Evolutionary conservation across 192 early-diverging fungal species (phyloP).

Genomic region (Backusella tuberculispora): DNA sequence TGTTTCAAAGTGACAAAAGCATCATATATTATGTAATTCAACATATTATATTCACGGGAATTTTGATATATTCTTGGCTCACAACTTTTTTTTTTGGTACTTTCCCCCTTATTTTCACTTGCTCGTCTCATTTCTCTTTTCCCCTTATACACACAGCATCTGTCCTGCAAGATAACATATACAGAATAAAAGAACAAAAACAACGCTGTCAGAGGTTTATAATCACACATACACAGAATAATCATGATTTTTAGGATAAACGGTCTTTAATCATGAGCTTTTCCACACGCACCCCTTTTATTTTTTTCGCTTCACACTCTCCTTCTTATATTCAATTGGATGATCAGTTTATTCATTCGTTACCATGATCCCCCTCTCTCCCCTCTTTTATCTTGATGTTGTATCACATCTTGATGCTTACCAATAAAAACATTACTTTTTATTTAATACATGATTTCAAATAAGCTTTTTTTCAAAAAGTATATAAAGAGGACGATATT

Average conservation of each 20-base stretch:
- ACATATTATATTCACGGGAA: not conserved
- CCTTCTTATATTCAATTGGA: too few relatives aligned
- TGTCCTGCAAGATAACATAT: conserved; percentile 7
- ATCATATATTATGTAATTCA: conserved; percentile 5
- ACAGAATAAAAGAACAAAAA: conserved; percentile 11
- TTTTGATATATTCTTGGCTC: not conserved
- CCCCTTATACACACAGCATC: not conserved
- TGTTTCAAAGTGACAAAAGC: not conserved
- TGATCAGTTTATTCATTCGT: too few relatives aligned
- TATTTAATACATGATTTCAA: not conserved
- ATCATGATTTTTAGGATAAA: not conserved
- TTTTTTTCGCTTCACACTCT: too few relatives aligned
- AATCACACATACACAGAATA: too few relatives aligned
- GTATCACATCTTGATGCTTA: not conserved
- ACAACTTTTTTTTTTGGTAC: not conserved
- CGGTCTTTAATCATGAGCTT: not conserved
- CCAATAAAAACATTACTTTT: not conserved
- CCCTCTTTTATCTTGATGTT: not conserved
- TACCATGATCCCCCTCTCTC: not conserved
- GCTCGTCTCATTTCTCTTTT: not conserved
- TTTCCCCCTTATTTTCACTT: not conserved
- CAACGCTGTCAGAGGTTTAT: not conserved
- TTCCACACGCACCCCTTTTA: not conserved
- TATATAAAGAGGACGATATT: not conserved
- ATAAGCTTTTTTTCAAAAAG: not conserved